Conservation (phyloP, 1,284 basidiomycete species). For the Polyporus tsugae region DNA sequence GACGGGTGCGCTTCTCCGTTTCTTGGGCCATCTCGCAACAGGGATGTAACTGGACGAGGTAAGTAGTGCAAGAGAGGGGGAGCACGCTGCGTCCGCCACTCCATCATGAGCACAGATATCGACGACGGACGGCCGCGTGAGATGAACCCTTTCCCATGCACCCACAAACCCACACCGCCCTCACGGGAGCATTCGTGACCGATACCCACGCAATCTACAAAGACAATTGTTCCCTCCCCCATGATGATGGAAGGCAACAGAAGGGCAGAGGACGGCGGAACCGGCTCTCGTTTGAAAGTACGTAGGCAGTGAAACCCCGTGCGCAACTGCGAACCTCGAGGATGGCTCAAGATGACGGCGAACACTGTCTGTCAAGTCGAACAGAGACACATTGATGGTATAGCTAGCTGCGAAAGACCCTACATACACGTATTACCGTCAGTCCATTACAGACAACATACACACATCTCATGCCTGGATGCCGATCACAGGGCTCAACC, state of each 20-base stretch:
- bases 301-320: neutral
- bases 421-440: neutral
- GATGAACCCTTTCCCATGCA: neutral
- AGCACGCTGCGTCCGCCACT: neutral
- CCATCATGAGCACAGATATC: neutral
- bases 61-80: neutral
- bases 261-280: neutral
- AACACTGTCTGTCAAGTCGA: no score
- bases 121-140: neutral
- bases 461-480: constrained; percentile 34
- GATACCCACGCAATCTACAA: neutral
- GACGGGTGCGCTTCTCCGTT: neutral
- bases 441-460: neutral
- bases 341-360: neutral
- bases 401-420: neutral
- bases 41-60: no score
- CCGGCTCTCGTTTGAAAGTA: neutral
- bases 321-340: neutral
- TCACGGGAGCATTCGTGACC: neutral
- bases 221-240: neutral
- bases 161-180: neutral
- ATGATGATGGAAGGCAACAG: neutral
- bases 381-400: neutral
- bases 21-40: neutral
- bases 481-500: no score